Base-by-base conservation (phyloP, 108 stramenopile species). In the Cylindrotheca closterium region DNA sequence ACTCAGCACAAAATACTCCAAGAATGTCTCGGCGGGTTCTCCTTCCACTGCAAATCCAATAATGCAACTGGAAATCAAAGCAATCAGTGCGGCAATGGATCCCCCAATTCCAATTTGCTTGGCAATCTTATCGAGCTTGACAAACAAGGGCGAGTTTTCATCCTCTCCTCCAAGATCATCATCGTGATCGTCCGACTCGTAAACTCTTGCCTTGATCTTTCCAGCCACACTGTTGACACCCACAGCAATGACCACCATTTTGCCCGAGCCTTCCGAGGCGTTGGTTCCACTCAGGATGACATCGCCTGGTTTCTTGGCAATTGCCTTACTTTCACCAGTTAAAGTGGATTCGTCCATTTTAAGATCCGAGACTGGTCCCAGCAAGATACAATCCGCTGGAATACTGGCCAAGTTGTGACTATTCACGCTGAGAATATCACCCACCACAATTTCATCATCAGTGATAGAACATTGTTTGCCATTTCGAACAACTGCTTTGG, bases 361-460 rank as follows among this genome's bases (percentile, higher is more conserved):
- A 45, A 99, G 77, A 56, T 90, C 94, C 2, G 76, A 75, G 21
- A 84, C 94, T 18, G 88, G 87, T 48, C 91, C 91, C 23, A 97
- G 55, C 37, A 98, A 76, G n/a, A 98, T 71, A 63, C 96, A 96
- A 71, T 99, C 97, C 12, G 95, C 96, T 3, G 97, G 96, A 42
- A 99, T 91, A 19, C 78, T 79, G 10, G 91, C 87, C 12, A 84
- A 68, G 60, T 83, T 85, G 64, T 93, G 91, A 29, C 82, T 78
- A 65, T 96, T 96, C 37, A 99, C 90, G 47, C 80, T 75, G 27
- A 99, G 77, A 48, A 99, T 82, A 69, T 99, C 98, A 15, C 98
- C 98, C 46, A 99, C 98, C n/a, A 98, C 96, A 60, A 98, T 83
- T 15, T 96, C 96, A 57, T 91, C 85, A 49, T 89, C 87, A 45